Conservation (phyloP, 2,329 filamentous ascomycete genomes). For the Monosporascus sp. region DNA sequence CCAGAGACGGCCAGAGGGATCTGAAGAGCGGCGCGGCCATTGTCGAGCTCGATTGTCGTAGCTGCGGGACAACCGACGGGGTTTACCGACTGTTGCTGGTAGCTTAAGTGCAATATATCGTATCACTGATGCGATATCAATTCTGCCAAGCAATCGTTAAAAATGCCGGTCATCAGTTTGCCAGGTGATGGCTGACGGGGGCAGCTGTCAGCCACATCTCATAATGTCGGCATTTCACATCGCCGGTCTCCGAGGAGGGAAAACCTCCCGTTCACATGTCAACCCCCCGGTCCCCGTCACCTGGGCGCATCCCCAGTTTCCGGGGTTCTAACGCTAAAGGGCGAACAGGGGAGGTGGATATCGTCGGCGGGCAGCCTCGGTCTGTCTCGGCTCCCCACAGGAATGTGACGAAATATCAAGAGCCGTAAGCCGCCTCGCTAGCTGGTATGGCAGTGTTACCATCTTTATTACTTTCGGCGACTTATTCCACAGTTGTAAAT, state of each 20-base stretch:
- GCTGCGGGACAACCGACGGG: neutral
- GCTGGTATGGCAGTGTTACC: neutral
- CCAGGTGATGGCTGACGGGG: neutral
- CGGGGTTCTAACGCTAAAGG: neutral
- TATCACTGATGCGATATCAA: neutral
- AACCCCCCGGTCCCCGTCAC: neutral
- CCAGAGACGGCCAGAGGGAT: conserved; percentile 24
- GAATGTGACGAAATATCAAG: neutral
- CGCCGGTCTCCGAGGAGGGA: neutral
- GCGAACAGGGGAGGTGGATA: neutral
- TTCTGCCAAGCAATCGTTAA: neutral
- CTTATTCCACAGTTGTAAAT: neutral
- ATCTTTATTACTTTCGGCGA: neutral
- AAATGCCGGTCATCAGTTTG: neutral
- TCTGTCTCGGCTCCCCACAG: neutral
- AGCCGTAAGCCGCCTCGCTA: neutral
- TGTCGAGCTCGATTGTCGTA: neutral
- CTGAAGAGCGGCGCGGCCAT: conserved; percentile 28
- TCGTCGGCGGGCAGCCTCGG: neutral
- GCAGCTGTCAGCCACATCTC: neutral
- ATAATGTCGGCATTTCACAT: neutral
- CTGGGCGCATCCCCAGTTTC: neutral
- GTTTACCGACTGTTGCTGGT: neutral
- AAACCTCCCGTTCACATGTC: neutral
- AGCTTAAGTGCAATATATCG: neutral